Percentiles rank a stretch among this genome's conserved stretches.
These are phyloP conservation scores for Aspergillus persii DNA, from an alignment of 2,329 filamentous ascomycete species.

Conservation along the genomic window DNA sequence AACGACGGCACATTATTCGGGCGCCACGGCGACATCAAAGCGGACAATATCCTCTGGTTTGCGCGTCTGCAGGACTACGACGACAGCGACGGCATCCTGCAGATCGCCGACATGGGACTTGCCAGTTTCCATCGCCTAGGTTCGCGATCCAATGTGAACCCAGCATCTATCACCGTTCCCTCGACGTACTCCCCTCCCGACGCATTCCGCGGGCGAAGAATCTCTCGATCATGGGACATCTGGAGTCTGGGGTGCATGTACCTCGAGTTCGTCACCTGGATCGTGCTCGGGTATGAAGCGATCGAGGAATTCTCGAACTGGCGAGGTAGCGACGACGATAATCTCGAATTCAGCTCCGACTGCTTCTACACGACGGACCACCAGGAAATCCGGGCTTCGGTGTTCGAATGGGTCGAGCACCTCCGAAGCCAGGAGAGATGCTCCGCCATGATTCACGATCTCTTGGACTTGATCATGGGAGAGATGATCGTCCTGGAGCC, in stretches of 20 bases:
- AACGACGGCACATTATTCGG: conserved; percentile 22
- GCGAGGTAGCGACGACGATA: conserved; percentile 1
- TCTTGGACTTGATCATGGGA: conserved; percentile 9
- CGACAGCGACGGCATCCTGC: conserved; percentile 18
- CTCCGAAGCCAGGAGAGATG: background rate
- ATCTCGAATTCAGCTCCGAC: background rate
- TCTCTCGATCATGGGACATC: conserved; percentile 25
- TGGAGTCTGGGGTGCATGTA: conserved; percentile 36
- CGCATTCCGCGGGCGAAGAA: conserved; percentile 19
- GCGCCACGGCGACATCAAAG: conserved; percentile 37
- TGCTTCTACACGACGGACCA: conserved; percentile 7
- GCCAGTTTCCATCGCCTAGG: conserved; percentile 32
- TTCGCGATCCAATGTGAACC: conserved; percentile 27
- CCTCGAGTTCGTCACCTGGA: conserved; percentile 40
- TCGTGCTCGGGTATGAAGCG: conserved; percentile 23
- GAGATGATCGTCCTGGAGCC: conserved; percentile 6
- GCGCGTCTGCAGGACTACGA: background rate
- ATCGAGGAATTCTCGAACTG: conserved; percentile 5
- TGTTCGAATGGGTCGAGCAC: conserved; percentile 3
- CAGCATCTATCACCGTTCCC: conserved; percentile 13
- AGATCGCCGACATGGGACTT: conserved; percentile 38
- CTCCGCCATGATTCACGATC: conserved; percentile 1
- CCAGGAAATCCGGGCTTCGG: conserved; percentile 2
- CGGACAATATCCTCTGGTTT: conserved; percentile 38
- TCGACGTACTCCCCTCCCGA: conserved; percentile 44